Conservation (phyloP, 257 asterid species). For the Nicotiana undulata region DNA sequence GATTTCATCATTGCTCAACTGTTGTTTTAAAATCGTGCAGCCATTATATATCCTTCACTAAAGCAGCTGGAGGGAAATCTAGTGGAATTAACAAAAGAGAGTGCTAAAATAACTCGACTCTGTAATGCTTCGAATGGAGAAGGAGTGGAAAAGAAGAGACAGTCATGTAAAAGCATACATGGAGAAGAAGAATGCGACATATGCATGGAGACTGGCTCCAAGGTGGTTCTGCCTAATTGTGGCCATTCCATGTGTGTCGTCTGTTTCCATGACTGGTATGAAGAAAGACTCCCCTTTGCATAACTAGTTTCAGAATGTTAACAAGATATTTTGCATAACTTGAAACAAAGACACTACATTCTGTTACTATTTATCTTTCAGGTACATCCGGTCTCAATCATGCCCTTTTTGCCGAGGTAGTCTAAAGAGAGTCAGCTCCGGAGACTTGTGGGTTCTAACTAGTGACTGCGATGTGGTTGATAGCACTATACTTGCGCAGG, state of each 20-base stretch:
- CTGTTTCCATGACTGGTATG: slow-evolving; percentile 54
- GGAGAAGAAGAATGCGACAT: slow-evolving; percentile 62
- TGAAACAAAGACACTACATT: not conserved
- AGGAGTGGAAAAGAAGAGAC: slow-evolving; percentile 13
- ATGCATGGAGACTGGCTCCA: slow-evolving; percentile 52
- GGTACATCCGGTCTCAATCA: slow-evolving; percentile 36
- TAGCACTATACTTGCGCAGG: slow-evolving; percentile 34
- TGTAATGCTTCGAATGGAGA: slow-evolving; percentile 5
- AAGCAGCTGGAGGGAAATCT: slow-evolving; percentile 51
- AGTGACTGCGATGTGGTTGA: slow-evolving; percentile 41
- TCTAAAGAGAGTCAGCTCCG: slow-evolving; percentile 34
- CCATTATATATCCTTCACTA: slow-evolving; percentile 59
- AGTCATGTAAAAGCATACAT: slow-evolving; percentile 13
- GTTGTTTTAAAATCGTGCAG: slow-evolving; percentile 25
- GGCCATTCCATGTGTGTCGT: slow-evolving; percentile 52
- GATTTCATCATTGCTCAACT: not conserved
- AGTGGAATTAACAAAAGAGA: slow-evolving; percentile 29
- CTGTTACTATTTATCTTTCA: slow-evolving; percentile 1
- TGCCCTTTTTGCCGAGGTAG: slow-evolving; percentile 70
- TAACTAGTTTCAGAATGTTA: not conserved
- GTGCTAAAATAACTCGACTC: slow-evolving; percentile 10
- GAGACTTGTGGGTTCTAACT: slow-evolving; percentile 51
- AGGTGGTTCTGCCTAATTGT: slow-evolving; percentile 52
- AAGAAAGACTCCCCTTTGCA: not conserved
- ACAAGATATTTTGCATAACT: not conserved